These are phyloP conservation scores for Oidiodendron maius DNA, from an alignment of 495 filamentous ascomycete genomes.

Conservation along the genomic window DNA sequence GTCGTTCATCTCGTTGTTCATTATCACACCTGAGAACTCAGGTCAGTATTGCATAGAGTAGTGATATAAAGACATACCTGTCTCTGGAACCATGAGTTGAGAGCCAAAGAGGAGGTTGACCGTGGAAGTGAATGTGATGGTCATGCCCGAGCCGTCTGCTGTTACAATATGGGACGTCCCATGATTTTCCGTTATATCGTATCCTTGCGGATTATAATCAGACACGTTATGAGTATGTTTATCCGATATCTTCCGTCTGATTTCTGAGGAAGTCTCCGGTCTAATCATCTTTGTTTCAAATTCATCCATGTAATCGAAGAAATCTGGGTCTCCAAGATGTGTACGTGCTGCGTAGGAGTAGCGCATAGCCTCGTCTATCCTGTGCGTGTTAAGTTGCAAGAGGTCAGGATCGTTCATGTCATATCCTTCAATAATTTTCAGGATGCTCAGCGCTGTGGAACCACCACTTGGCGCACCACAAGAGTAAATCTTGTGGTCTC, in stretches of 20 bases:
- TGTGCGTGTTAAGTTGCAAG: constrained; percentile 63
- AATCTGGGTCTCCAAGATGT: constrained; percentile 73
- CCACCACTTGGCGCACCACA: constrained; percentile 71
- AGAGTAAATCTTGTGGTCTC: constrained; percentile 60
- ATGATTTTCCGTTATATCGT: constrained; percentile 57
- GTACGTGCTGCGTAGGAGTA: constrained; percentile 73
- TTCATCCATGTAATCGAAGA: constrained; percentile 53
- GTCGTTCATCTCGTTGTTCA: constrained; percentile 96
- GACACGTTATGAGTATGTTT: constrained; percentile 56
- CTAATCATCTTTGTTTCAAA: constrained; percentile 65
- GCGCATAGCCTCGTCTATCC: constrained; percentile 78
- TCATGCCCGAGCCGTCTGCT: constrained; percentile 61
- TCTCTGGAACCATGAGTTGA: constrained; percentile 71
- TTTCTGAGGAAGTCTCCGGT: constrained; percentile 43
- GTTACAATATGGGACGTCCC: constrained; percentile 75
- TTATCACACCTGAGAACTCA: constrained; percentile 53
- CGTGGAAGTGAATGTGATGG: constrained; percentile 71
- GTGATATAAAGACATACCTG: constrained; percentile 36
- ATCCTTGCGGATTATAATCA: constrained; percentile 61
- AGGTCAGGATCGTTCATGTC: constrained; percentile 41
- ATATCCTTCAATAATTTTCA: constrained; percentile 77
- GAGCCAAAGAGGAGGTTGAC: constrained; percentile 83
- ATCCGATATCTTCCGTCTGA: constrained; percentile 66
- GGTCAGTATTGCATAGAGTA: background rate
- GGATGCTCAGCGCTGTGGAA: constrained; percentile 59